Conservation (phyloP, 495 filamentous ascomycete genomes). For the Penicillium canariense region DNA sequence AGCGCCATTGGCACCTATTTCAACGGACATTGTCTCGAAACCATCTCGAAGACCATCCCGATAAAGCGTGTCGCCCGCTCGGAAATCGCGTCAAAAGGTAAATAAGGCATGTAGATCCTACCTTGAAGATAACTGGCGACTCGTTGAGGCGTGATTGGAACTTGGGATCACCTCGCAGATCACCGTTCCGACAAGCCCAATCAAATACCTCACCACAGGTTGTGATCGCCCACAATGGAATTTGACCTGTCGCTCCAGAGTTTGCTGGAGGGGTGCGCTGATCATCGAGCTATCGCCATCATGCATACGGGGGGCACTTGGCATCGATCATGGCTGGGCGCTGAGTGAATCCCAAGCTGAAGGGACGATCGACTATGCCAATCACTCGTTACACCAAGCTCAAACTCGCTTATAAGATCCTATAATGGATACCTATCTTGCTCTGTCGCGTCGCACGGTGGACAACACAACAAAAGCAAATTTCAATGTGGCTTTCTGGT, state of each 20-base stretch:
- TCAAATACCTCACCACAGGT: neutral
- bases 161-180: conserved; percentile 19
- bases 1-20: neutral
- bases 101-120: neutral
- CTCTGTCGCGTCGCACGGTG: neutral
- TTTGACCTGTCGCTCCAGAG: conserved; percentile 21
- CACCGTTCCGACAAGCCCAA: conserved; percentile 7
- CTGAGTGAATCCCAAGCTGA: neutral
- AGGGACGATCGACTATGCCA: neutral
- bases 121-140: neutral
- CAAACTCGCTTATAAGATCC: conserved; percentile 13
- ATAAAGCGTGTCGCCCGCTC: neutral
- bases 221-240: conserved; percentile 9
- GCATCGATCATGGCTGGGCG: neutral
- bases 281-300: conserved; percentile 16
- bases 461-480: neutral
- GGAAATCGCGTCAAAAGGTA: conserved; percentile 5
- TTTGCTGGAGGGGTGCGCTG: neutral
- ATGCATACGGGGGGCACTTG: conserved; percentile 9
- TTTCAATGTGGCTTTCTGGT: neutral
- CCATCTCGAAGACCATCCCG: neutral
- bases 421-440: neutral
- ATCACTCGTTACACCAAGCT: conserved; percentile 3
- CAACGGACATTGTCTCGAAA: neutral
- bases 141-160: conserved; percentile 5